Base-by-base conservation (phyloP, 192 early-diverging fungal genomes). In the Podila minutissima region DNA sequence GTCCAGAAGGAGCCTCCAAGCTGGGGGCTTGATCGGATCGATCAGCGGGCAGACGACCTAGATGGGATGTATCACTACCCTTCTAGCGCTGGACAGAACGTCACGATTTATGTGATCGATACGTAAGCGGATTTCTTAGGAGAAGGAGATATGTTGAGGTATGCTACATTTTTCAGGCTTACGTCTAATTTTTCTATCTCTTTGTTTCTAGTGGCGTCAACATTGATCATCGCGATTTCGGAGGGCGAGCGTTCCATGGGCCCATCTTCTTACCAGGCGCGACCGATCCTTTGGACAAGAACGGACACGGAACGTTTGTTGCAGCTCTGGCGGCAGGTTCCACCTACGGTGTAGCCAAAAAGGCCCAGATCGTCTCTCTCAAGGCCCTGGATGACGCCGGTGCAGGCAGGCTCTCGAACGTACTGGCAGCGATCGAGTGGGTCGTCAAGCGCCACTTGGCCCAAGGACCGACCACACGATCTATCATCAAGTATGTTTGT, bases 291-390 rank as follows among this genome's bases (percentile, higher is more conserved):
- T 31, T 33, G 0, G 89, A 91, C 70, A 59, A 41, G 15, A 83
- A 89, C 58, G 89, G 89, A 8, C 89, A 91, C 60, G 89, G 89
- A 2, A 91, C 89, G 0, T 90, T 90, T 79, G 88, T 89, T n/a
- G 89, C 89, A 8, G 89, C 84, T 20, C 67, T 90, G 17, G 86
- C 86, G 28, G 83, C 83, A 22, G 89, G 89, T 5, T 72, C 79
- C 2, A 79, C 74, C 0, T 91, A 89, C 65, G 89, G 89, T 41
- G 89, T 91, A 2, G 89, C 89, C 6, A 91, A 91, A 62, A 79
- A 86, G 28, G 86, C 85, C 0, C 64, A 75, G 5, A 74, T 91
- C 58, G 82, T 91, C 0, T 86, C 89, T 15, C 81, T 91, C 28
- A 91, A 90, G 59, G 84, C 84, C 6, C 41, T 90, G 32, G 84